Conservation (phyloP, 768 basidiomycete genomes). For the Austroboletus festivus region DNA sequence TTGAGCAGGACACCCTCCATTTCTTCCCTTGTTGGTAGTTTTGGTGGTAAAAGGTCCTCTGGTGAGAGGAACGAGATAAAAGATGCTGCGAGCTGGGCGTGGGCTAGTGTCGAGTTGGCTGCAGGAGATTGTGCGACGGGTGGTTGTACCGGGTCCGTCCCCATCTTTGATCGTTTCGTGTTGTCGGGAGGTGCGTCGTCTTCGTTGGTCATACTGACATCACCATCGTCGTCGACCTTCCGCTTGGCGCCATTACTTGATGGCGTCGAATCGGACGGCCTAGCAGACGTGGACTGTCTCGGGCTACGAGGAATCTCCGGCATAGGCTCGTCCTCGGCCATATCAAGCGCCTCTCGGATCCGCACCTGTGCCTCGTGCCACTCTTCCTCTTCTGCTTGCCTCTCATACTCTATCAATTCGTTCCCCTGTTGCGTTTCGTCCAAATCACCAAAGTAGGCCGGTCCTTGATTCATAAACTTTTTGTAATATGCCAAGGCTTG, state of each 20-base stretch:
- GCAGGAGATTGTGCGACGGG: neutral
- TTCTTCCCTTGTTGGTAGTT: slow-evolving; percentile 70
- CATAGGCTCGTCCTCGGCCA: slow-evolving; percentile 49
- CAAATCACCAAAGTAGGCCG: slow-evolving; percentile 86
- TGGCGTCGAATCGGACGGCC: slow-evolving; percentile 18
- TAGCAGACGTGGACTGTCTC: neutral
- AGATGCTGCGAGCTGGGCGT: slow-evolving; percentile 59
- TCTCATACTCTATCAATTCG: slow-evolving; percentile 69
- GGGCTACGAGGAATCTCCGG: slow-evolving; percentile 46
- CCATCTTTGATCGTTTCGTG: slow-evolving; percentile 25
- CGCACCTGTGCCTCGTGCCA: slow-evolving; percentile 62
- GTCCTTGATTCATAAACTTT: slow-evolving; percentile 85
- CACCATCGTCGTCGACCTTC: slow-evolving; percentile 44
- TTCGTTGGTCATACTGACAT: slow-evolving; percentile 34
- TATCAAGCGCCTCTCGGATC: slow-evolving; percentile 50
- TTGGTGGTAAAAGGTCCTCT: slow-evolving; percentile 71
- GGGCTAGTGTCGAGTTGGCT: slow-evolving; percentile 22
- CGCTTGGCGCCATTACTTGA: slow-evolving; percentile 43
- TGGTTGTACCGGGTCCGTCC: slow-evolving; percentile 12
- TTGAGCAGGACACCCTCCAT: slow-evolving; percentile 75
- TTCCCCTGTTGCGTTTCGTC: slow-evolving; percentile 65
- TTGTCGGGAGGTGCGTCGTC: slow-evolving; percentile 22
- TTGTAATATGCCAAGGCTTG: slow-evolving; percentile 72
- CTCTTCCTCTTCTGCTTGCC: slow-evolving; percentile 67
- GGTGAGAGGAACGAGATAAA: slow-evolving; percentile 74